Percentiles rank a stretch among this genome's conserved stretches.
Evolutionary conservation across 345 rosid species (phyloP).

Genomic region (Pistacia vera): DNA sequence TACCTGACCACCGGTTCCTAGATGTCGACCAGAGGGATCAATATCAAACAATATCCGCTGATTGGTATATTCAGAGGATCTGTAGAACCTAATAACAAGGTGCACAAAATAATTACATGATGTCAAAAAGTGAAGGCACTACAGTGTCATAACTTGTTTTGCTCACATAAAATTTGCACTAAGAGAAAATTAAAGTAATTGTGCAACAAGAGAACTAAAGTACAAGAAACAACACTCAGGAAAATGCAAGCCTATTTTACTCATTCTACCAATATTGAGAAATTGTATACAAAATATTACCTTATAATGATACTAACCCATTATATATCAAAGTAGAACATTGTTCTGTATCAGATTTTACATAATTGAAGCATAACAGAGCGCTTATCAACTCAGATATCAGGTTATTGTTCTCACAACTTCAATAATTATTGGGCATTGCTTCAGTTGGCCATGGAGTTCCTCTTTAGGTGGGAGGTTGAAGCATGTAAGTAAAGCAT

Average conservation of each 20-base stretch:
- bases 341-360: neutral
- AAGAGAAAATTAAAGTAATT: slow-evolving; percentile 5
- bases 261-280: neutral
- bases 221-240: neutral
- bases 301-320: neutral
- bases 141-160: neutral
- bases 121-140: neutral
- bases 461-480: neutral
- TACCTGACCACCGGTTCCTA: slow-evolving; percentile 97
- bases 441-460: neutral
- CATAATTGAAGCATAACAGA: neutral
- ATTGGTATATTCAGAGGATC: slow-evolving; percentile 84
- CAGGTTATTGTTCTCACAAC: slow-evolving; percentile 2
- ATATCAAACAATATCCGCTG: slow-evolving; percentile 90
- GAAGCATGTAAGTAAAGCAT: neutral
- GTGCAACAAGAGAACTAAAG: slow-evolving; percentile 3
- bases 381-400: neutral
- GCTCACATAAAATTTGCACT: neutral
- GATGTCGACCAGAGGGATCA: slow-evolving; percentile 77
- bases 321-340: neutral
- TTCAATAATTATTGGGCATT: neutral
- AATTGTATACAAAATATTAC: neutral
- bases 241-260: neutral
- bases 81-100: slow-evolving; percentile 59
- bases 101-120: slow-evolving; percentile 1